Percentiles rank a stretch among this genome's conserved stretches.
Conservation (phyloP, 176 grass and related monocot genomes). For the Carex pumila region DNA sequence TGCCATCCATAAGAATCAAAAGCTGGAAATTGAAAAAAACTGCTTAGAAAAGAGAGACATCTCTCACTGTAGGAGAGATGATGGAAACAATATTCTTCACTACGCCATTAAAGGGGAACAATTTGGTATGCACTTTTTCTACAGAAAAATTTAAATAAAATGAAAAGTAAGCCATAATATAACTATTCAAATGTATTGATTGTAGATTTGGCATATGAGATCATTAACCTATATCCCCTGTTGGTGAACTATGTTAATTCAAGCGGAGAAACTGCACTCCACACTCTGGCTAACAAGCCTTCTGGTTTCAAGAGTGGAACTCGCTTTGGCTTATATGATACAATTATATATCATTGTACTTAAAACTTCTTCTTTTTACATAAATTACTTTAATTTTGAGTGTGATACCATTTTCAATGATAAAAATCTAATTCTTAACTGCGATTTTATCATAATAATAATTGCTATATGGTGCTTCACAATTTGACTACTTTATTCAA, state of each 20-base stretch:
- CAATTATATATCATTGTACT: neutral
- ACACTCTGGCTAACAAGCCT: neutral
- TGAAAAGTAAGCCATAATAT: neutral
- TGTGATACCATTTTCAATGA: neutral
- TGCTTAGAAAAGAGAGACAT: neutral
- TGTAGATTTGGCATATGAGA: neutral
- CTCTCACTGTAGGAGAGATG: neutral
- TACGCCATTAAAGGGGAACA: neutral
- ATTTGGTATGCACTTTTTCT: neutral
- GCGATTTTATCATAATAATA: neutral
- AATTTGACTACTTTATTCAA: too few species aligned
- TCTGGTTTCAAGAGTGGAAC: slow-evolving; percentile 6
- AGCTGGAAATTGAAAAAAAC: neutral
- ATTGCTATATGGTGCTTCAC: neutral
- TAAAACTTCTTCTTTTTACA: too few species aligned
- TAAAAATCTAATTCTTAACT: neutral
- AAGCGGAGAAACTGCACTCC: slow-evolving; percentile 1
- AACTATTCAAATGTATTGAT: neutral
- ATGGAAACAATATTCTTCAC: neutral
- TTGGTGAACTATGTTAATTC: neutral
- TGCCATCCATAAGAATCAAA: neutral
- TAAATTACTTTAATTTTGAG: neutral
- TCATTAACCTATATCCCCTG: neutral
- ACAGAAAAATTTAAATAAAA: too few species aligned
- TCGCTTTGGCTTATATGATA: neutral